These are phyloP conservation scores for Closterium sp. DNA, from an alignment of 139 green algal genomes.

Conservation along the genomic window DNA sequence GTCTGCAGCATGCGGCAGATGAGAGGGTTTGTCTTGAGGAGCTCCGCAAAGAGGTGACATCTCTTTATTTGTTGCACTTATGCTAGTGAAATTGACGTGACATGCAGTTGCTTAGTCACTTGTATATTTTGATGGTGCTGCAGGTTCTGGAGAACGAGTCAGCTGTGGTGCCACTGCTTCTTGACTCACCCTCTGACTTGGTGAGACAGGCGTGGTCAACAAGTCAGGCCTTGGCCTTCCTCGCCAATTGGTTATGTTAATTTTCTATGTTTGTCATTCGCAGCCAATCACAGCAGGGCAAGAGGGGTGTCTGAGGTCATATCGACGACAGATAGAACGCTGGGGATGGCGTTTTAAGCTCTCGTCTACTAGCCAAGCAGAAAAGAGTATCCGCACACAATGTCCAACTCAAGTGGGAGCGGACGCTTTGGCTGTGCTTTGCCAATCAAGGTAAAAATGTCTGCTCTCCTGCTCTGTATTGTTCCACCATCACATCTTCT, in stretches of 20 bases:
- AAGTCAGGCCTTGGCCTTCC: background rate
- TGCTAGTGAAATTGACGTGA: too few species aligned
- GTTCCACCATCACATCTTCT: background rate
- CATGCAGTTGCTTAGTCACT: too few species aligned
- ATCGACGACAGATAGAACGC: background rate
- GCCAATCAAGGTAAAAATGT: background rate
- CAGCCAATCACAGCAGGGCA: background rate
- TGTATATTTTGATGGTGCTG: background rate
- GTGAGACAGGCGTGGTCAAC: background rate
- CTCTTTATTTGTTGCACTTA: too few species aligned
- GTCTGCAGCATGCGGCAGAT: background rate
- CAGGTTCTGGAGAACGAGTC: background rate
- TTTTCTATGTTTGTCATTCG: background rate
- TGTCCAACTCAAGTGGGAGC: background rate
- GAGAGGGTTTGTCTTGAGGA: background rate
- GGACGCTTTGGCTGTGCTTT: background rate
- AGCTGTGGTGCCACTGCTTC: background rate
- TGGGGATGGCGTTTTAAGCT: background rate
- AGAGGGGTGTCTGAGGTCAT: background rate
- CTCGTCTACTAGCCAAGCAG: background rate
- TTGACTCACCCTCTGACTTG: background rate
- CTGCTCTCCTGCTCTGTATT: too few species aligned
- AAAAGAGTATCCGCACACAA: background rate
- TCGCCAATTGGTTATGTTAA: background rate
- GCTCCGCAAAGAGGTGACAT: background rate